phyloP scores from a whole-genome alignment of 768 basidiomycete genomes.

The Kwoniella heveanensis region DNA sequence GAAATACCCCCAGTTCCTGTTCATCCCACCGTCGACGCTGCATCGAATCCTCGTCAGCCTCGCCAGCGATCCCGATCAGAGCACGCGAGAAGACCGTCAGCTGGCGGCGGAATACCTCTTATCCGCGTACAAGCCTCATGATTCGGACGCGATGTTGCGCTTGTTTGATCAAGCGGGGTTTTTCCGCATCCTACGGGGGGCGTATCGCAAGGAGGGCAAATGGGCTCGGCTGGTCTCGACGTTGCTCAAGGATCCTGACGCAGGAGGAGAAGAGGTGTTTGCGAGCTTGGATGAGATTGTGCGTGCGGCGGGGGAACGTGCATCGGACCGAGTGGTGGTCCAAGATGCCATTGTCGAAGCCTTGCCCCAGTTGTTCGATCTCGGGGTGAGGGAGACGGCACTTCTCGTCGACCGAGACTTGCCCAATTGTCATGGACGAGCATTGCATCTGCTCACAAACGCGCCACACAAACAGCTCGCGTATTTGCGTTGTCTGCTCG shows the following conservation, averaged over 20 bases:
- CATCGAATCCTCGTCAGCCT: conserved; percentile 77
- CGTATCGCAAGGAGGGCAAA: conserved; percentile 72
- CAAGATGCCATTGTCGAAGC: conserved; percentile 61
- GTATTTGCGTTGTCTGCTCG: conserved; percentile 76
- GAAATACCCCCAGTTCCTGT: conserved; percentile 83
- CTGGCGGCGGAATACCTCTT: conserved; percentile 91
- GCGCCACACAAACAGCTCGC: conserved; percentile 65
- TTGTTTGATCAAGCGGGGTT: conserved; percentile 84
- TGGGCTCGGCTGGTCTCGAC: conserved; percentile 77
- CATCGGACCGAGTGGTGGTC: conserved; percentile 2
- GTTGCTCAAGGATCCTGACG: conserved; percentile 71
- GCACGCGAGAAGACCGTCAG: conserved; percentile 89
- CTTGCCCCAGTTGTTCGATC: conserved; percentile 67
- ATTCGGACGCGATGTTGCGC: conserved; percentile 66
- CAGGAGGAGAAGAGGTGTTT: conserved; percentile 62
- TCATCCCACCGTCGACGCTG: conserved; percentile 67
- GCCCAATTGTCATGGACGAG: conserved; percentile 68
- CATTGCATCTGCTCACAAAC: conserved; percentile 62
- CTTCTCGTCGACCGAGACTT: conserved; percentile 69
- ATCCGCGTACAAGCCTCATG: conserved; percentile 84
- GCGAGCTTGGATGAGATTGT: conserved; percentile 68
- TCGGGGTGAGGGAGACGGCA: conserved; percentile 70
- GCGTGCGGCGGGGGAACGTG: conserved; percentile 16
- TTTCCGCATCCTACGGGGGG: conserved; percentile 81
- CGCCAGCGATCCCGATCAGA: conserved; percentile 70